phyloP scores from a whole-genome alignment of 768 basidiomycete species.

The Kwoniella newhampshirensis region DNA sequence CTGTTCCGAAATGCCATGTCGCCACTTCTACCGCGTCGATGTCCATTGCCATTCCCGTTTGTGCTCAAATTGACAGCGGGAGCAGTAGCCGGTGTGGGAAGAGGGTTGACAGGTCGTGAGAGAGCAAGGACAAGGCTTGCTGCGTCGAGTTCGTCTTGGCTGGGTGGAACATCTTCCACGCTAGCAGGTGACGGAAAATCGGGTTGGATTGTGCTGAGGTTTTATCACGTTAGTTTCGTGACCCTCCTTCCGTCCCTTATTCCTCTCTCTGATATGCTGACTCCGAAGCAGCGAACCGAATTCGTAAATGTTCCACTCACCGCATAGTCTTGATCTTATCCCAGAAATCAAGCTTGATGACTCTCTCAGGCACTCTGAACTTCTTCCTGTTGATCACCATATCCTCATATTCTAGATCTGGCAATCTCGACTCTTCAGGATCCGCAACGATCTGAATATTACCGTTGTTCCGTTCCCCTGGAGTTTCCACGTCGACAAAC shows the following conservation, averaged over 20 bases:
- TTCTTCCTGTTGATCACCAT: constrained; percentile 63
- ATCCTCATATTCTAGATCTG: constrained; percentile 40
- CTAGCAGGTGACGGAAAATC: background rate
- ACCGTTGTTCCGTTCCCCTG: constrained; percentile 80
- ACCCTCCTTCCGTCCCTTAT: background rate
- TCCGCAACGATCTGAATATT: constrained; percentile 82
- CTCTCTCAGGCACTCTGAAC: constrained; percentile 87
- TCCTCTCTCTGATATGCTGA: background rate
- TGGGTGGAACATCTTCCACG: background rate
- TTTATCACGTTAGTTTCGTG: background rate
- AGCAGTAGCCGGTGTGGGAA: background rate
- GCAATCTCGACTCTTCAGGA: constrained; percentile 54
- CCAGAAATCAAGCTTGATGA: constrained; percentile 95
- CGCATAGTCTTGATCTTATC: constrained; percentile 58
- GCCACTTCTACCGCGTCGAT: too few relatives aligned
- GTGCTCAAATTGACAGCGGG: background rate
- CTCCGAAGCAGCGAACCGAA: too few relatives aligned
- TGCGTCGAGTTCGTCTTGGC: constrained; percentile 33
- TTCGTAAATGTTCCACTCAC: too few relatives aligned
- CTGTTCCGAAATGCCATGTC: too few relatives aligned
- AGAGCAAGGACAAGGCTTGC: constrained; percentile 33
- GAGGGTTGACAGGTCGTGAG: background rate
- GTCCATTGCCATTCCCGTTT: background rate
- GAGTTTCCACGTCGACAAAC: constrained; percentile 72
- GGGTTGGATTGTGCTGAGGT: background rate